These are phyloP conservation scores for Neoboletus brunneissimus DNA, from an alignment of 768 basidiomycete genomes.

Conservation along the genomic window DNA sequence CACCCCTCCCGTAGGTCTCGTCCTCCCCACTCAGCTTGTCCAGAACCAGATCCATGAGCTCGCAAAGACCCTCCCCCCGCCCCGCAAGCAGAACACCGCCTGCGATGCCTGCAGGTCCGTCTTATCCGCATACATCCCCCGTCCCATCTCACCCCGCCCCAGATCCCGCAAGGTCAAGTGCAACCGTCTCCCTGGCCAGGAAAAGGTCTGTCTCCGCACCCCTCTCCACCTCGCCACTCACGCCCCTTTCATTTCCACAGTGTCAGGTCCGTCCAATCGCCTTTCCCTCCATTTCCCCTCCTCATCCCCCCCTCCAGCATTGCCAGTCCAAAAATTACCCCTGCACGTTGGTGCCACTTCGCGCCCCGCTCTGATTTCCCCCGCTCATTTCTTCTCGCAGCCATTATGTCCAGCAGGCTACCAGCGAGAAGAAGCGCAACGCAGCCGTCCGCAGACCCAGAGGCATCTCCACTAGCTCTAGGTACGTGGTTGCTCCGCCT, in stretches of 20 bases:
- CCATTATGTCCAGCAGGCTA: constrained; percentile 80
- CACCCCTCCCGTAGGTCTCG: constrained; percentile 44
- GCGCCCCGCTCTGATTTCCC: constrained; percentile 16
- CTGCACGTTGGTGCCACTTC: constrained; percentile 70
- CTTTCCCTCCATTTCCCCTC: constrained; percentile 1
- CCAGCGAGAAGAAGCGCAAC: constrained; percentile 77
- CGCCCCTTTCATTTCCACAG: constrained; percentile 36
- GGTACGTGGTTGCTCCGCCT: constrained; percentile 32
- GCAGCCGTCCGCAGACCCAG: constrained; percentile 62
- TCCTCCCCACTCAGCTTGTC: constrained; percentile 61
- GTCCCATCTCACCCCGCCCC: constrained; percentile 5
- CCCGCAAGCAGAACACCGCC: constrained; percentile 88
- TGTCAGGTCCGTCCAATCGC: constrained; percentile 55
- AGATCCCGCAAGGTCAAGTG: constrained; percentile 90
- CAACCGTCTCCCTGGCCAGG: constrained; percentile 75
- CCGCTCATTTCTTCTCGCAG: constrained; percentile 37
- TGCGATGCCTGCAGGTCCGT: constrained; percentile 87
- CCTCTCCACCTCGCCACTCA: constrained; percentile 7
- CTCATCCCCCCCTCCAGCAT: constrained; percentile 47
- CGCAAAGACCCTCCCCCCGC: constrained; percentile 77
- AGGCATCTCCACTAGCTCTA: constrained; percentile 51
- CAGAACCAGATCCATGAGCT: constrained; percentile 84
- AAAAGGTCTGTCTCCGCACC: constrained; percentile 55
- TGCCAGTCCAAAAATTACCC: constrained; percentile 86
- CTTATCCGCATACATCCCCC: not conserved